These are phyloP conservation scores for Blastobotrys proliferans DNA, from an alignment of 1,139 yeast genomes.

Conservation along the genomic window DNA sequence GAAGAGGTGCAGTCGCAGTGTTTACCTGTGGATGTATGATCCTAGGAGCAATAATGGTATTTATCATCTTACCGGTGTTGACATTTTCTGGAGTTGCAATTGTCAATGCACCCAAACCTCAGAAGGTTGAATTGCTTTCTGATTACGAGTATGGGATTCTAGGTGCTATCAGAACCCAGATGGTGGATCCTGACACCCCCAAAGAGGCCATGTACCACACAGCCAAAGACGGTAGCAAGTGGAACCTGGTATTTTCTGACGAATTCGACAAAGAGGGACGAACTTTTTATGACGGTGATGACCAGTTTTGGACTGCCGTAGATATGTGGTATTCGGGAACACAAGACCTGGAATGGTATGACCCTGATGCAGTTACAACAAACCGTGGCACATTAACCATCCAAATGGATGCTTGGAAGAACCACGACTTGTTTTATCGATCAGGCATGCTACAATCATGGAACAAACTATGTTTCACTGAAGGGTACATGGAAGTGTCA, in stretches of 20 bases:
- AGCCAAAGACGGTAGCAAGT: constrained; percentile 51
- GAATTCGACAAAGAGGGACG: constrained; percentile 82
- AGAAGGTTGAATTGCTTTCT: constrained; percentile 44
- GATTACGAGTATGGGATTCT: constrained; percentile 56
- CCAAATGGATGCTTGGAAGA: constrained; percentile 69
- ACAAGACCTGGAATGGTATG: constrained; percentile 81
- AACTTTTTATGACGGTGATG: constrained; percentile 78
- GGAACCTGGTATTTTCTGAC: constrained; percentile 75
- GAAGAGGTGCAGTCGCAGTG: constrained; percentile 35
- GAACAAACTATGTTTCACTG: constrained; percentile 79
- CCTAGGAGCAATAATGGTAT: constrained; percentile 59
- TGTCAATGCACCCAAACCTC: constrained; percentile 24
- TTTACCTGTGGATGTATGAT: constrained; percentile 54
- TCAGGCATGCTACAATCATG: constrained; percentile 84
- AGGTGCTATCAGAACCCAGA: constrained; percentile 54
- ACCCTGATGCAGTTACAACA: constrained; percentile 75
- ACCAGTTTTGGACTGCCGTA: constrained; percentile 76
- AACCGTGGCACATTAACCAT: constrained; percentile 59
- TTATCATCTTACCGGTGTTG: constrained; percentile 67
- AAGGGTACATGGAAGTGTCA: constrained; percentile 66
- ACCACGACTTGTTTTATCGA: constrained; percentile 68
- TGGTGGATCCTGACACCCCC: constrained; percentile 83
- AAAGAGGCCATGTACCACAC: constrained; percentile 43
- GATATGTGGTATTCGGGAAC: constrained; percentile 80
- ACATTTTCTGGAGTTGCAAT: constrained; percentile 65